Conservation (phyloP, 2,329 filamentous ascomycete species). For the Colletotrichum scovillei region DNA sequence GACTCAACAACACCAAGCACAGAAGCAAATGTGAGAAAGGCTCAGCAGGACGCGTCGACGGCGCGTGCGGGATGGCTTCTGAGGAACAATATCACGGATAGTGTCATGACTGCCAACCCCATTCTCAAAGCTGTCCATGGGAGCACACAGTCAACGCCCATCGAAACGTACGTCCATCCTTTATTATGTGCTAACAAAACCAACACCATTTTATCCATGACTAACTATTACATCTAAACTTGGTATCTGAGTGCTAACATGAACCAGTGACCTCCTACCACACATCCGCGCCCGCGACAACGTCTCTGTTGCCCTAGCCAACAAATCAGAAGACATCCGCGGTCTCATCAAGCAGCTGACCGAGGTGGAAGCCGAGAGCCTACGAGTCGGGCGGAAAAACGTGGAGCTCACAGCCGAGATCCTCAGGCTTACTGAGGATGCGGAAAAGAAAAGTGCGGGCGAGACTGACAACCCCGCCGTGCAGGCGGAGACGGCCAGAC, state of each 20-base stretch:
- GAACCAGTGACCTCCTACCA: conserved; percentile 72
- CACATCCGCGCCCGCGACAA: conserved; percentile 75
- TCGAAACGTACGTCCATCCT: conserved; percentile 70
- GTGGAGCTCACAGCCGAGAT: conserved; percentile 71
- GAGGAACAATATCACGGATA: conserved; percentile 75
- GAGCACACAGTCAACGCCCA: conserved; percentile 70
- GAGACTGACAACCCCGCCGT: conserved; percentile 64
- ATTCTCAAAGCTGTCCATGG: conserved; percentile 82
- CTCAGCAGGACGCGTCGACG: conserved; percentile 75
- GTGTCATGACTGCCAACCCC: conserved; percentile 78
- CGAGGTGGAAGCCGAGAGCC: conserved; percentile 67
- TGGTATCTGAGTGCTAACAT: neutral
- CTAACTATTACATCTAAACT: neutral
- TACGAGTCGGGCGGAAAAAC: conserved; percentile 69
- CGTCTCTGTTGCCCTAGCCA: conserved; percentile 72
- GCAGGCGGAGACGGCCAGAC: conserved; percentile 64
- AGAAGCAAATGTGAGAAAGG: conserved; percentile 54
- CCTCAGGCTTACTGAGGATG: conserved; percentile 70
- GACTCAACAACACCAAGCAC: conserved; percentile 6
- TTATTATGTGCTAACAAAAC: neutral
- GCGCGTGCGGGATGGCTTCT: conserved; percentile 77
- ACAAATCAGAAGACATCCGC: conserved; percentile 65
- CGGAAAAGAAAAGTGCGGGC: conserved; percentile 63
- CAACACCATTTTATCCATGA: neutral
- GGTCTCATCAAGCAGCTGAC: conserved; percentile 64